A percentile compares a stretch with the other conserved stretches of the same genome.
Evolutionary conservation across 73 alveolate genomes (phyloP).

Genomic region (Uronychia setigera): DNA sequence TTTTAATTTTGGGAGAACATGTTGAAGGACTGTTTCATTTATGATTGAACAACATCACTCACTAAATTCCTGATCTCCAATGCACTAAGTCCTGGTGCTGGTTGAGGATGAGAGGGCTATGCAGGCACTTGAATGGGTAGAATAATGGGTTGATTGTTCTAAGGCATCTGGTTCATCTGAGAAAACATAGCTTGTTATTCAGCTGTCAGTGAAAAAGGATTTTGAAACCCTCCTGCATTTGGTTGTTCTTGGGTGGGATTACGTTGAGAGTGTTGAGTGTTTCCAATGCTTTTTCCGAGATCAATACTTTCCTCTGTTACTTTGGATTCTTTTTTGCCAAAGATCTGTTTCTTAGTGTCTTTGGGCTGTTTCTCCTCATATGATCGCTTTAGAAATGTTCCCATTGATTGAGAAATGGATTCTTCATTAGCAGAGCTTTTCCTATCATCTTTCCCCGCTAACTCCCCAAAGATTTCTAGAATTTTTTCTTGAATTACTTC

Average conservation of each 20-base stretch:
- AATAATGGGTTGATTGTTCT: background rate
- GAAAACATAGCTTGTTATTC: background rate
- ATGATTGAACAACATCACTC: background rate
- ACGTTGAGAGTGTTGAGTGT: background rate
- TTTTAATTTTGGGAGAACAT: background rate
- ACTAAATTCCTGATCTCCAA: background rate
- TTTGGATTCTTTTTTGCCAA: background rate
- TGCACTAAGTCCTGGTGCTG: background rate
- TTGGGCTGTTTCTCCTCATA: background rate
- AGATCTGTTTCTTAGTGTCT: background rate
- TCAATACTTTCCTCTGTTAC: background rate
- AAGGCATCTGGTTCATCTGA: background rate
- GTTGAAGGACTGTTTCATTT: background rate
- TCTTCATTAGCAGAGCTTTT: no score
- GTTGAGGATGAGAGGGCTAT: background rate
- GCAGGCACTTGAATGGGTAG: background rate
- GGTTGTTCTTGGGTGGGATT: background rate
- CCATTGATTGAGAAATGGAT: background rate
- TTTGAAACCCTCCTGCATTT: background rate
- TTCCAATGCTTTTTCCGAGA: background rate
- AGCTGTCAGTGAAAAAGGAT: background rate
- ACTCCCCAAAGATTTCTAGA: constrained; percentile 26
- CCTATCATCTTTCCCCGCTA: no score
- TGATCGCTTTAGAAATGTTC: background rate
- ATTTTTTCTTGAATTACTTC: constrained; percentile 43